Evolutionary conservation across 331 rosid genomes (phyloP).

Genomic region (Stylosanthes scabra): DNA sequence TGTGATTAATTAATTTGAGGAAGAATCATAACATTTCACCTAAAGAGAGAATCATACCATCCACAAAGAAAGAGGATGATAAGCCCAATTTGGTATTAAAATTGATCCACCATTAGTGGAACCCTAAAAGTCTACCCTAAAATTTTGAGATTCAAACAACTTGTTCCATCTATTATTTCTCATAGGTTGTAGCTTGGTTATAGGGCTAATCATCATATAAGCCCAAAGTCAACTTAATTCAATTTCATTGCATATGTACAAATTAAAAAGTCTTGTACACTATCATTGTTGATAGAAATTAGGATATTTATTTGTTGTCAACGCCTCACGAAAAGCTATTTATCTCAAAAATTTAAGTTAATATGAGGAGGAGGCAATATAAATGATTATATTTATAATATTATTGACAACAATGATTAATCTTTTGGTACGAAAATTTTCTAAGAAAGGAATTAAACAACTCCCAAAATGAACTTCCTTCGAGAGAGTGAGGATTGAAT

Average conservation of each 20-base stretch:
- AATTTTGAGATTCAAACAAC: background rate
- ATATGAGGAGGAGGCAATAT: no score
- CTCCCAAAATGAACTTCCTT: no score
- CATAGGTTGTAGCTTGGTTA: background rate
- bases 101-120: conserved; percentile 21
- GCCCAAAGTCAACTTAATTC: conserved; percentile 20
- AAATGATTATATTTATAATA: no score
- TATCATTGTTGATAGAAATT: background rate
- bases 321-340: no score
- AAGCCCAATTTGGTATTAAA: conserved; percentile 30
- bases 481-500: no score
- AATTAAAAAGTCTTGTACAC: conserved; percentile 21
- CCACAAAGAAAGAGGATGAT: conserved; percentile 25
- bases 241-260: background rate
- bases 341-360: no score
- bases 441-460: no score
- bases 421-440: no score
- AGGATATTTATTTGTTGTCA: no score
- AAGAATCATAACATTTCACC: conserved; percentile 6
- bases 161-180: background rate
- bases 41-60: background rate
- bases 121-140: conserved; percentile 21
- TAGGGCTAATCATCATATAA: conserved; percentile 44
- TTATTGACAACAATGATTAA: no score
- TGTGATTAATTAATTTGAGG: conserved; percentile 1